Evolutionary conservation across 2,329 filamentous ascomycete genomes (phyloP), one percentile per base, ranked within the genome.

Genomic region (Leptoxyphium fumago): DNA sequence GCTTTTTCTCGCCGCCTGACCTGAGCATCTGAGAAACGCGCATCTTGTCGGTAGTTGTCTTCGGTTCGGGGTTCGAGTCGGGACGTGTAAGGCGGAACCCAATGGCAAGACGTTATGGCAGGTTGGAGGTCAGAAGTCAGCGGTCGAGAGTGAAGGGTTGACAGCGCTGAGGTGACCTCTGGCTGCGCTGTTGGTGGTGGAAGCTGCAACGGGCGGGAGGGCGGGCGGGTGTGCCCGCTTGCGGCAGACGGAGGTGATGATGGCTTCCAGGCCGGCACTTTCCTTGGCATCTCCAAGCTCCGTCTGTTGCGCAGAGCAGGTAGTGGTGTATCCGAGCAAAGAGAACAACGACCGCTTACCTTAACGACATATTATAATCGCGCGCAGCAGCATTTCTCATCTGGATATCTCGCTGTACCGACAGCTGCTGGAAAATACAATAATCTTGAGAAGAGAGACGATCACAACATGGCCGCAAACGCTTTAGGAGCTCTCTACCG

Each of bases 401-500:
- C 26, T 9, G 26, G 21, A 26, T 7, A 26, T 7, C 21, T 26
- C 7, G 21, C 21, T 26, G 21, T 26, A 26, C 21, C 21, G 13
- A 14, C 15, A 21, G 21, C 21, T 26, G 7, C 21, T 7, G 4
- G 21, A 18, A 21, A 17, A 42, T 4, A 5, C 5, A 14, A n/a
- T 2, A 34, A 6, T 14, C 28, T 32, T 7, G 21, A 26, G 3
- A 26, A 7, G 21, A 26, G 21, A 26, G 21, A 36, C 32, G n/a
- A 18, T 43, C 39, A 29, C 45, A 53, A 15, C 40, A 62, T 61
- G 56, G 56, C 54, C 18, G 50, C 59, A 51, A 71, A 74, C 59
- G 65, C 68, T 40, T 72, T 86, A 52, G 72, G 72, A 58, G 62
- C 70, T 52, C 63, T 82, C 59, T 84, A 81, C 68, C 73, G 73